Percentiles rank a stretch among this genome's conserved stretches.
phyloP scores from a whole-genome alignment of 768 basidiomycete species.

The Asterophora parasitica region DNA sequence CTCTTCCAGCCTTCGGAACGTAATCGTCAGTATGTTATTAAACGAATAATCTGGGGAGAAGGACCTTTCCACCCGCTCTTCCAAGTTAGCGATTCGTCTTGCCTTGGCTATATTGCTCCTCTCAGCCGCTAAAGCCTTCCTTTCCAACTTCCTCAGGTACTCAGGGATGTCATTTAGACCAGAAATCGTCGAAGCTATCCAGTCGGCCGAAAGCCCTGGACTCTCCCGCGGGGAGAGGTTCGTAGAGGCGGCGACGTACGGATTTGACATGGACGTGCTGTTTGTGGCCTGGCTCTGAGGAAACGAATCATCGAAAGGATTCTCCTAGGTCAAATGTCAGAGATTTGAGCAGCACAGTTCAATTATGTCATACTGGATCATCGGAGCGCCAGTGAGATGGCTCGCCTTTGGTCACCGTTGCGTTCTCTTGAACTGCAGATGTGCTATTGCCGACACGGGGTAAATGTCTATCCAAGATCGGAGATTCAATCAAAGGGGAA shows the following conservation, averaged over 20 bases:
- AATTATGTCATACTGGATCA: constrained; percentile 9
- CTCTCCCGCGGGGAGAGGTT: background rate
- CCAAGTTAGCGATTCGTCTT: constrained; percentile 25
- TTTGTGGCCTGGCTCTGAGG: constrained; percentile 8
- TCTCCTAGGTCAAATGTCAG: constrained; percentile 5
- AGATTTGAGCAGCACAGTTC: background rate
- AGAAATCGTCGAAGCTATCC: constrained; percentile 17
- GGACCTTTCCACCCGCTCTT: constrained; percentile 24
- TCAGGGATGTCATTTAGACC: constrained; percentile 13
- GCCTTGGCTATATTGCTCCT: constrained; percentile 31
- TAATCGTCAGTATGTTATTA: background rate
- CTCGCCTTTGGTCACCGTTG: background rate
- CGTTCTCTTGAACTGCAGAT: background rate
- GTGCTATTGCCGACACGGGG: background rate
- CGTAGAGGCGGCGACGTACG: constrained; percentile 2
- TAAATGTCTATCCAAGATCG: background rate
- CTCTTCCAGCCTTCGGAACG: constrained; percentile 5
- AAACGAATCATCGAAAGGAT: constrained; percentile 5
- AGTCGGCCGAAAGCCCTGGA: constrained; percentile 18
- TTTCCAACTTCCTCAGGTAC: constrained; percentile 35
- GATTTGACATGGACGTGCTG: background rate
- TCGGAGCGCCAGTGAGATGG: constrained; percentile 1
- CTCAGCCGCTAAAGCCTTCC: constrained; percentile 30
- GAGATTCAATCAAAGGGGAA: background rate
- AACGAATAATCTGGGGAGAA: background rate